Conservation (phyloP, 1,284 basidiomycete species). For the Schizophyllum amplum region DNA sequence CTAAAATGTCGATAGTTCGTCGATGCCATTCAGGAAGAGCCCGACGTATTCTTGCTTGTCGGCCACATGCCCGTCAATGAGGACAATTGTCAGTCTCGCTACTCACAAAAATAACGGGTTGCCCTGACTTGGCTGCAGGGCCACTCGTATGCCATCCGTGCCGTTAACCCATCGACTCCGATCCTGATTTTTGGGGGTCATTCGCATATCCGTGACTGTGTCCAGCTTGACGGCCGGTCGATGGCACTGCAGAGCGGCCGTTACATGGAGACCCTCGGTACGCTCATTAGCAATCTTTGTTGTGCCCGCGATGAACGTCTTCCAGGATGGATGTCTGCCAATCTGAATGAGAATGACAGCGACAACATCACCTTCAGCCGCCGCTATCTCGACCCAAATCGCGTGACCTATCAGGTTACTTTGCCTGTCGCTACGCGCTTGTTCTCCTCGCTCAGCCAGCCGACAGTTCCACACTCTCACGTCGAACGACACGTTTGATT, state of each 20-base stretch:
- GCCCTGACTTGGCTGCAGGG: constrained; percentile 33
- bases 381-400: constrained; percentile 69
- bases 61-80: constrained; percentile 69
- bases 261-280: constrained; percentile 84
- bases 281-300: too few relatives aligned
- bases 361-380: constrained; percentile 47
- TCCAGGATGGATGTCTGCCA: constrained; percentile 12
- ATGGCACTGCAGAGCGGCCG: constrained; percentile 76
- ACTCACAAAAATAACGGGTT: constrained; percentile 16
- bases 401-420: constrained; percentile 63
- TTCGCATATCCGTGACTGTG: constrained; percentile 74
- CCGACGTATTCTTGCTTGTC: constrained; percentile 74
- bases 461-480: constrained; percentile 55
- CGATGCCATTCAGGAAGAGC: constrained; percentile 72
- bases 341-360: constrained; percentile 9
- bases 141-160: constrained; percentile 69
- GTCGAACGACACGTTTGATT: constrained; percentile 46
- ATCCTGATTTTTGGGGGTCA: constrained; percentile 80
- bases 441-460: too few relatives aligned
- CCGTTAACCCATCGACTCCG: constrained; percentile 64
- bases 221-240: constrained; percentile 52
- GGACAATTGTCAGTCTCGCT: constrained; percentile 47
- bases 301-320: too few relatives aligned
- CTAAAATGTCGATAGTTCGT: constrained; percentile 40
- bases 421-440: too few relatives aligned